These are phyloP conservation scores for Xylariaceae sp. DNA, from an alignment of 2,329 filamentous ascomycete species.

Conservation along the genomic window DNA sequence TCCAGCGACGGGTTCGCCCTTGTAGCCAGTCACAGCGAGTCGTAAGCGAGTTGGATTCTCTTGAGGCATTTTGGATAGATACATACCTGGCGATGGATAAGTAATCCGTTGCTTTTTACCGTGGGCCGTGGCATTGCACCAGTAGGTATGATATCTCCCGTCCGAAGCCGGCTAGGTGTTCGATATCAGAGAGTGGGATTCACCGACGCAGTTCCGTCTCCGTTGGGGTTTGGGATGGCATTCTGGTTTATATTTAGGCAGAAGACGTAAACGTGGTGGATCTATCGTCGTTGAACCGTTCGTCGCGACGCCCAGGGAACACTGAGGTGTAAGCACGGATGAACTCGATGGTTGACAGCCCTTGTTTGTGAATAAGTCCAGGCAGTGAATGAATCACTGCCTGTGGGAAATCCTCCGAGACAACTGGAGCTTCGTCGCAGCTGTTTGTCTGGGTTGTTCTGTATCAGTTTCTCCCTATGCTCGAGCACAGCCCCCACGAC, in stretches of 20 bases:
- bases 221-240: background rate
- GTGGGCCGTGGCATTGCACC: too few relatives aligned
- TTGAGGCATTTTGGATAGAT: slow-evolving; percentile 15
- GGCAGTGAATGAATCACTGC: too few relatives aligned
- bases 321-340: slow-evolving; percentile 15
- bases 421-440: too few relatives aligned
- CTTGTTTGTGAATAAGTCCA: background rate
- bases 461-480: too few relatives aligned
- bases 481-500: too few relatives aligned
- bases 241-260: background rate
- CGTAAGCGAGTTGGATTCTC: slow-evolving; percentile 9
- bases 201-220: background rate
- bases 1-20: slow-evolving; percentile 1
- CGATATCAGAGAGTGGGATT: background rate
- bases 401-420: too few relatives aligned
- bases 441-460: too few relatives aligned
- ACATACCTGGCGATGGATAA: slow-evolving; percentile 3
- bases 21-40: slow-evolving; percentile 10
- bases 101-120: too few relatives aligned
- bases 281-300: background rate
- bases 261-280: background rate
- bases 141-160: too few relatives aligned
- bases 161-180: background rate
- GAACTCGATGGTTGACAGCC: slow-evolving; percentile 1
- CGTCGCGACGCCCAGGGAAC: background rate